These are phyloP conservation scores for Populus simonii DNA, from an alignment of 345 rosid genomes.

Conservation along the genomic window DNA sequence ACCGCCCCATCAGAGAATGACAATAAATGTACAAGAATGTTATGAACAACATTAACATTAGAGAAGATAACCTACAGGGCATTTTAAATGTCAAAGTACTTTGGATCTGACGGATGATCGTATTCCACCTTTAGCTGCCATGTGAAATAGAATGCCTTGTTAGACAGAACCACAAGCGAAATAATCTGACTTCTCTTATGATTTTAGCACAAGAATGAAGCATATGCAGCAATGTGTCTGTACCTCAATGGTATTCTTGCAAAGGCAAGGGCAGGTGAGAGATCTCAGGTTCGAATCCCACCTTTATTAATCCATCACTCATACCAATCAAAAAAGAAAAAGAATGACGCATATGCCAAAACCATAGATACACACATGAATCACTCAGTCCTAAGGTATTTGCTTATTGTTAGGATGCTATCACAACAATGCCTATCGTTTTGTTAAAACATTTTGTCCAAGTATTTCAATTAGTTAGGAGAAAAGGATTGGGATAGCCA, in stretches of 20 bases:
- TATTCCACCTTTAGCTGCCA: slow-evolving; percentile 26
- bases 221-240: background rate
- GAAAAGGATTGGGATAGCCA: background rate
- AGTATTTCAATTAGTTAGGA: background rate
- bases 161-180: background rate
- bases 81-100: slow-evolving; percentile 22
- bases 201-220: background rate
- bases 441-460: background rate
- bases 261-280: background rate
- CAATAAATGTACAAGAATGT: slow-evolving; percentile 22
- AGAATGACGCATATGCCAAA: background rate
- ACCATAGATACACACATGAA: background rate
- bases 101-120: slow-evolving; percentile 25
- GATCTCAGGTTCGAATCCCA: background rate
- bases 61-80: background rate
- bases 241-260: background rate
- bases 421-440: background rate
- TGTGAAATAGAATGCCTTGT: background rate
- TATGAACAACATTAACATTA: background rate
- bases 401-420: background rate
- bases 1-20: slow-evolving; percentile 8
- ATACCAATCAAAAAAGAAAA: background rate
- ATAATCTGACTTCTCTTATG: background rate
- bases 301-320: background rate
- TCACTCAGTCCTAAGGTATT: background rate